Percentiles rank a stretch among this genome's conserved stretches.
phyloP scores from a whole-genome alignment of 2,329 filamentous ascomycete species.

The Neurospora sp. region DNA sequence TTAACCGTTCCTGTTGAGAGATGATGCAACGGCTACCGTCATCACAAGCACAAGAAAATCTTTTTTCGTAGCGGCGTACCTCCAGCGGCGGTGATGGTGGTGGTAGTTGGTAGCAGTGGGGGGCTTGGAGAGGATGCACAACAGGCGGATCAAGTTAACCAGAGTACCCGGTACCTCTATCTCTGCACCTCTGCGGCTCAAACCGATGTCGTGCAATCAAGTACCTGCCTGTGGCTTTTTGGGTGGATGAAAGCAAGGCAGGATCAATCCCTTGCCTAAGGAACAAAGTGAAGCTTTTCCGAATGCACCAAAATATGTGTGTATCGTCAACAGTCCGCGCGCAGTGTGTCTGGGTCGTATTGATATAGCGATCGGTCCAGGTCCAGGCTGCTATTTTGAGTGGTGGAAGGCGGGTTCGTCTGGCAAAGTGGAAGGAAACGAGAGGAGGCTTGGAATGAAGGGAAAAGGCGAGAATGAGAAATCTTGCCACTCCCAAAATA shows the following conservation, averaged over 20 bases:
- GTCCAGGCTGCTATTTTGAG: background rate
- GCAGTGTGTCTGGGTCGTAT: background rate
- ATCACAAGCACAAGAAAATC: background rate
- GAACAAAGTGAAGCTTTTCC: background rate
- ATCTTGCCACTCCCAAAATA: background rate
- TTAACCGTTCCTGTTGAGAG: background rate
- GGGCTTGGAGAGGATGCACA: background rate
- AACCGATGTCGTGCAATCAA: background rate
- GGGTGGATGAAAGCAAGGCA: background rate
- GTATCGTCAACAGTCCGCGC: background rate
- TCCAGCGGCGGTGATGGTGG: background rate
- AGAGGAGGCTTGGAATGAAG: background rate
- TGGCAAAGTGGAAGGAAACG: background rate
- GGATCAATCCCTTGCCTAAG: background rate
- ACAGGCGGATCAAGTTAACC: background rate
- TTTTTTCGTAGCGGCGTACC: background rate
- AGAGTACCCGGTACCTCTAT: background rate
- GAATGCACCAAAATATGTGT: background rate
- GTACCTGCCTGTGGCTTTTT: background rate
- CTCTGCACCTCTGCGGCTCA: background rate
- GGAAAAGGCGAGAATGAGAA: background rate
- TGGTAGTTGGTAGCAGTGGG: background rate
- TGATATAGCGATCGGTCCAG: background rate
- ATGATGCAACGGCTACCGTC: background rate
- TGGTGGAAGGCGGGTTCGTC: background rate